Evolutionary conservation across 129 eudicot genomes (phyloP).

Genomic region (Centaurea solstitialis): DNA sequence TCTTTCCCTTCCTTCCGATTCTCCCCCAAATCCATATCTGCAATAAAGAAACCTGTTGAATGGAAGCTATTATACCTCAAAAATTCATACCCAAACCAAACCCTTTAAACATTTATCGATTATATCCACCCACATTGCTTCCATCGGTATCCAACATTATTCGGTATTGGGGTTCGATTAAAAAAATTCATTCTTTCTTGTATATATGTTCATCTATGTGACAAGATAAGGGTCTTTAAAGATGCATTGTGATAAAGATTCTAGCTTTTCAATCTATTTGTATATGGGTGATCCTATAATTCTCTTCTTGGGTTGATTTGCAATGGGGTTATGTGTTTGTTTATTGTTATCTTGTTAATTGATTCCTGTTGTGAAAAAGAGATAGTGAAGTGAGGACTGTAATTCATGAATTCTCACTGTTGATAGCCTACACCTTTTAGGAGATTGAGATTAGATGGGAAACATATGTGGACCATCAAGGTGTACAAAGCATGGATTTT

Average conservation of each 20-base stretch:
- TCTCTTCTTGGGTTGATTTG: neutral
- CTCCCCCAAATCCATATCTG: neutral
- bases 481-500: constrained; percentile 38
- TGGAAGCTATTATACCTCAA: neutral
- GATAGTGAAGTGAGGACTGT: neutral
- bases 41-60: constrained; percentile 1
- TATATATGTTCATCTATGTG: neutral
- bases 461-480: constrained; percentile 33
- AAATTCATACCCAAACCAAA: constrained; percentile 10
- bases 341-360: neutral
- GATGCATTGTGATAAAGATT: constrained; percentile 2
- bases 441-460: constrained; percentile 25
- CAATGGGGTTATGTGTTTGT: neutral
- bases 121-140: neutral
- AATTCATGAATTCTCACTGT: neutral
- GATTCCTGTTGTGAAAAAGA: constrained; percentile 9
- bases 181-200: neutral
- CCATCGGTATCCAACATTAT: constrained; percentile 6
- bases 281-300: neutral
- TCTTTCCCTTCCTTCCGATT: constrained; percentile 20
- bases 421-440: neutral
- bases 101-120: neutral
- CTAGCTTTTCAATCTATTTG: neutral
- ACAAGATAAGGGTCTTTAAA: neutral
- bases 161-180: neutral